Base-by-base conservation (phyloP, 75 land plant species). In the Pinus tabuliformis region DNA sequence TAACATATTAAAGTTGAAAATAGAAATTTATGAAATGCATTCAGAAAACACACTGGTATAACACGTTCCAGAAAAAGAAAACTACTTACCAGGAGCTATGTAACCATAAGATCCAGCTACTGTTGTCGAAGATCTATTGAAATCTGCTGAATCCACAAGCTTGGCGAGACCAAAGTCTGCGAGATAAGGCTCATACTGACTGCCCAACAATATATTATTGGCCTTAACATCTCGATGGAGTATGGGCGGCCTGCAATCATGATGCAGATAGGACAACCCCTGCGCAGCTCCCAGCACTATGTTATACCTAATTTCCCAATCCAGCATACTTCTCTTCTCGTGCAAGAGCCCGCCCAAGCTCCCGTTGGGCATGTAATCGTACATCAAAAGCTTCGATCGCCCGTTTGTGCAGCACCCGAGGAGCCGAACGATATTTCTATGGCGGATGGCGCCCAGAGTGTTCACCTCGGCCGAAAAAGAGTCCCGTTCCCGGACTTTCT, bases 151-250 rank as follows among this genome's bases (percentile, higher is more conserved):
- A 7, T 84, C 89, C 58, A 85, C 78, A 52, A 90, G 77, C 61
- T 89, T 80, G 0, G 99, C 92, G 13, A 96, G 86, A 14, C 99
- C 99, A 45, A 96, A 93, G 58, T 96, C 99, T 21, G 94, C 97
- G 57, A 96, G 75, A 64, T 86, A 93, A 5, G 99, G 83, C 75
- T 93, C 97, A 76, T 83, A 88, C 7, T 89, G 76, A 26, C 89
- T 84, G 1, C 90, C 97, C 22, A 96, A 75, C 39, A 96, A 70
- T 11, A 96, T 89, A 78, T 96, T 96, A 78, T 85, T 89, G 3
- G 97, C 75, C 86, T 93, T 96, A 36, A 96, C 86, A 72, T 96
- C 99, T 5, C 99, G 82, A 78, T 96, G 99, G 36, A 94, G 60
- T 58, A 96, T 94, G 8, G 85, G 72, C 4, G 94, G 94, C 1